Base-by-base conservation (phyloP, 1,284 basidiomycete species). In the Malassezia dermatis region DNA sequence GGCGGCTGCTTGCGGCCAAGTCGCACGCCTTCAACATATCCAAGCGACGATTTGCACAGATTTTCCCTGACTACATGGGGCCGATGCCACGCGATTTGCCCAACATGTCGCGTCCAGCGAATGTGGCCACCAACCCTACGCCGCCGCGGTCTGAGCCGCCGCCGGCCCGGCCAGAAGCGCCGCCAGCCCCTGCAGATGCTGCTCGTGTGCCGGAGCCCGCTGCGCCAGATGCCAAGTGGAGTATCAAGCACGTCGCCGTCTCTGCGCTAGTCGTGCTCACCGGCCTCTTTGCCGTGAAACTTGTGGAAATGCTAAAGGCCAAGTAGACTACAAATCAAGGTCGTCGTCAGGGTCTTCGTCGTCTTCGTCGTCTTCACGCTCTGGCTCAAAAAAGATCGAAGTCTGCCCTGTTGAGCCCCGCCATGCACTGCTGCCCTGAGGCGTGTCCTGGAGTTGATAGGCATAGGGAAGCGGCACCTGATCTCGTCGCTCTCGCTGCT, bases 11-110 rank as follows among this genome's bases (percentile, higher is more conserved):
- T 56, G 89, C 90, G 0, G 77, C 79, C 3, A 81, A 84, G 54
- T 89, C 86, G 71, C 90, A 95, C 73, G 76, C 79, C 0, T 93
- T 86, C 83, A 95, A 95, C 75, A 69, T 89, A 39, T 75, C 78
- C 32, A 86, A 88, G 73, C 80, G 82, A 61, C 82, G 84, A 66
- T 95, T 94, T 76, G 55, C 51, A 35, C 63, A 65, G 40, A 43
- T 73, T 48, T 72, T 73, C 46, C 69, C 71, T 6, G 71, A 73
- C 32, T 69, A 66, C 30, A 52, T 56, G 5, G 56, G 51, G 3
- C 32, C 51, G 4, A 31, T 47, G 27, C 48, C 58, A 34, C 56
- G 48, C 23, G 67, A 70, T 30, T 30, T 73, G 56, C 71, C 71
- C 45, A 73, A 73, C 53, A 73, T 73, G 71, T 31, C 50, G 2